Percentiles rank a stretch among this genome's conserved stretches.
These are phyloP conservation scores for Nicotiana paniculata DNA, from an alignment of 257 asterid species.

Conservation along the genomic window DNA sequence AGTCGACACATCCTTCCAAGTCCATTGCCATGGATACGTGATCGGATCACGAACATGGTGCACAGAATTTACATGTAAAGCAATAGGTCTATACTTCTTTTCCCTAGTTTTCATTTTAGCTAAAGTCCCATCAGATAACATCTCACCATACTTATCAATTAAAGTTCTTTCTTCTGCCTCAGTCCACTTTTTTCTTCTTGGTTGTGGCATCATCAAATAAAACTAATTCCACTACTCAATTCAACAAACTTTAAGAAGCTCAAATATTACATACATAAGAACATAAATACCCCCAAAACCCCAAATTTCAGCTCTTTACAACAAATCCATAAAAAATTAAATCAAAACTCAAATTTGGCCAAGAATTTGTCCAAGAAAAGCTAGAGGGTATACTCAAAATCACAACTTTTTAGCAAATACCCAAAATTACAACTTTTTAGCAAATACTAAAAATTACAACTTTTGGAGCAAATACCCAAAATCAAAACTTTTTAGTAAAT, in stretches of 20 bases:
- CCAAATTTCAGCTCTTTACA: background rate
- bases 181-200: constrained; percentile 96
- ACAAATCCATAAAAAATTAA: background rate
- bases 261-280: background rate
- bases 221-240: background rate
- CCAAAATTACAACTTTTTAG: background rate
- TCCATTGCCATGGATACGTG: constrained; percentile 90
- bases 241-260: background rate
- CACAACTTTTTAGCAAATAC: background rate
- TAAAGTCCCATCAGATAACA: constrained; percentile 69
- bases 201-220: constrained; percentile 69
- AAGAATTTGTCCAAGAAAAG: background rate
- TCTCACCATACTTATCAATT: constrained; percentile 79
- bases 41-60: constrained; percentile 65
- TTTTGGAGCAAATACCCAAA: background rate
- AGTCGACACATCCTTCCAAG: constrained; percentile 94
- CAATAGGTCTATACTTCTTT: constrained; percentile 82
- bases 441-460: background rate
- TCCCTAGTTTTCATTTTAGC: constrained; percentile 92
- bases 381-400: background rate
- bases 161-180: constrained; percentile 96
- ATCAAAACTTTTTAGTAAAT: too few species aligned
- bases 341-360: background rate
- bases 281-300: background rate
- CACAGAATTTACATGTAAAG: constrained; percentile 65